phyloP scores from a whole-genome alignment of 805 yeast genomes.

The Yamadazyma phyllophila region DNA sequence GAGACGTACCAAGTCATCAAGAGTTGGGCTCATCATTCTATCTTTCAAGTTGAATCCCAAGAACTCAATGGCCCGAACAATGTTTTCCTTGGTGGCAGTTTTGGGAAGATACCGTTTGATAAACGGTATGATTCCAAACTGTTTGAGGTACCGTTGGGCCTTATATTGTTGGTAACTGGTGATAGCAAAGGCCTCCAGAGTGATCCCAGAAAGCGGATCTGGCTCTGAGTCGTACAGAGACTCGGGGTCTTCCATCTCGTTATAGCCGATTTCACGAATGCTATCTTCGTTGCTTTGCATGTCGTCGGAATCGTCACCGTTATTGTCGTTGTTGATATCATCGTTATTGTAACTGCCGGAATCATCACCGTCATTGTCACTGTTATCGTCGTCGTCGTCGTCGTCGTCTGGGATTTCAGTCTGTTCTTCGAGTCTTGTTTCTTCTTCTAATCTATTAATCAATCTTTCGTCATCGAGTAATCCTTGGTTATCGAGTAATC shows the following conservation, averaged over 20 bases:
- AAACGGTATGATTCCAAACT: conserved; percentile 58
- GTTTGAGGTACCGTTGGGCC: conserved; percentile 50
- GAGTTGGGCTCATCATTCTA: background rate
- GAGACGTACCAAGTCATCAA: conserved; percentile 40
- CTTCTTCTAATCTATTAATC: too few relatives aligned
- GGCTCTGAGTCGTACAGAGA: background rate
- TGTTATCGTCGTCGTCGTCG: background rate
- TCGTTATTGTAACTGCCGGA: too few relatives aligned
- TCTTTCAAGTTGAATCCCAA: conserved; percentile 48
- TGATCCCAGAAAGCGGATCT: background rate
- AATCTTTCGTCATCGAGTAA: too few relatives aligned
- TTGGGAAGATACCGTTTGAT: conserved; percentile 61
- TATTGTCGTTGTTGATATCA: background rate
- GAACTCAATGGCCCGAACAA: conserved; percentile 53
- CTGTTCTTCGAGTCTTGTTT: too few relatives aligned
- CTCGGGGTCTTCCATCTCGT: background rate
- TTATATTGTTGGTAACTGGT: conserved; percentile 8
- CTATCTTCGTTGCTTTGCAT: background rate
- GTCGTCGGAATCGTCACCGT: too few relatives aligned
- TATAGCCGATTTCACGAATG: background rate
- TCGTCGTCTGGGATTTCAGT: too few relatives aligned
- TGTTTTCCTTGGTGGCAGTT: conserved; percentile 56
- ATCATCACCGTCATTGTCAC: too few relatives aligned
- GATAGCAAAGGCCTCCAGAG: background rate
- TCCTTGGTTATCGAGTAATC: too few relatives aligned